Conservation (phyloP, 2,329 filamentous ascomycete species). For the Thelonectria rubi region DNA sequence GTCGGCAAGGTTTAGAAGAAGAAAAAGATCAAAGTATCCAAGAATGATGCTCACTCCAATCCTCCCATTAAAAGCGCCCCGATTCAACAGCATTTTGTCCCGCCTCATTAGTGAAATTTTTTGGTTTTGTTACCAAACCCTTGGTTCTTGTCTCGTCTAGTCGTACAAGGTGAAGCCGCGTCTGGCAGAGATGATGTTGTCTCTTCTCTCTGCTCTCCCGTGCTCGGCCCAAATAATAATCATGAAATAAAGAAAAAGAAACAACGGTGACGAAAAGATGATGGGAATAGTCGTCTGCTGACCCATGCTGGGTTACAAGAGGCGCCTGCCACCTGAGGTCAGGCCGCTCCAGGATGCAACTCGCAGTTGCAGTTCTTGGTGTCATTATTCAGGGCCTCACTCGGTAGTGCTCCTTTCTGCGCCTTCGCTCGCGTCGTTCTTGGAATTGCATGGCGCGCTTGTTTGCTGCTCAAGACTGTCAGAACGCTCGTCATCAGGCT, state of each 20-base stretch:
- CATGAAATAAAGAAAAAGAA: slow-evolving; percentile 21
- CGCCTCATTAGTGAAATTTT: no score
- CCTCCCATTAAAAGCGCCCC: no score
- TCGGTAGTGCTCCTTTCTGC: slow-evolving; percentile 51
- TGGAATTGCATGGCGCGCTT: slow-evolving; percentile 50
- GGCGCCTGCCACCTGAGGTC: no score
- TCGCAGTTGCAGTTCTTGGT: slow-evolving; percentile 12
- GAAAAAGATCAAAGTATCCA: no score
- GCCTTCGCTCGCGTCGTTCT: slow-evolving; percentile 49
- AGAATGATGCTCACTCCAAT: no score
- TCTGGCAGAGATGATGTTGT: not conserved
- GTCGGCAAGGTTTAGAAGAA: no score
- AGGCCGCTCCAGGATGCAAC: no score
- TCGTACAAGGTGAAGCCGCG: not conserved
- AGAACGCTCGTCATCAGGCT: not conserved
- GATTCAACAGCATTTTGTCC: no score
- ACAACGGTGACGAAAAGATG: not conserved
- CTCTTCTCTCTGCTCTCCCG: not conserved
- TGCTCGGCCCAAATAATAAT: slow-evolving; percentile 15
- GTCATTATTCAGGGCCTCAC: slow-evolving; percentile 45
- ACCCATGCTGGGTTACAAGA: no score
- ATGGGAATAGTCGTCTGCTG: not conserved
- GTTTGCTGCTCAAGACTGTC: slow-evolving; percentile 38
- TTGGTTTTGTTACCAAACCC: no score
- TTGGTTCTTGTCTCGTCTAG: not conserved